These are phyloP conservation scores for Magnolia officinalis DNA, from an alignment of 164 flowering plant species.

Conservation along the genomic window DNA sequence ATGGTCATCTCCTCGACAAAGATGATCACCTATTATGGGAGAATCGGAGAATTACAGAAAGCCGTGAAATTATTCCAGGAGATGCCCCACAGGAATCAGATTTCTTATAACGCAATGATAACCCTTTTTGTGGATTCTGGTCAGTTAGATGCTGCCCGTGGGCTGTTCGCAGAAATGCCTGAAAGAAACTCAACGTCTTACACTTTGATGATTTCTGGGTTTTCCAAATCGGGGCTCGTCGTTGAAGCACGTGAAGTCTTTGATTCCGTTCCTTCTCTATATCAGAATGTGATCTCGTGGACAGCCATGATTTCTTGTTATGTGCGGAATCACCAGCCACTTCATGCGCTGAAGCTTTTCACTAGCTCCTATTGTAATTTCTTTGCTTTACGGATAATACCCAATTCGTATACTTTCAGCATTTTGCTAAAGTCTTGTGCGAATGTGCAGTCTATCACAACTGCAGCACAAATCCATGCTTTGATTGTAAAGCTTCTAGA, in stretches of 20 bases:
- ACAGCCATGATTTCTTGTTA: conserved; percentile 34
- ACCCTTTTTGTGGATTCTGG: conserved; percentile 9
- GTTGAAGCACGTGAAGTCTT: conserved; percentile 20
- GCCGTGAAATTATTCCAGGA: conserved; percentile 20
- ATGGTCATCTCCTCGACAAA: conserved; percentile 14
- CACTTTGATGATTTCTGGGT: conserved; percentile 22
- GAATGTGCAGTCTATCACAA: conserved; percentile 13
- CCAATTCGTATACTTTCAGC: conserved; percentile 29
- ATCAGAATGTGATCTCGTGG: conserved; percentile 26
- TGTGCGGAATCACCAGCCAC: conserved; percentile 14
- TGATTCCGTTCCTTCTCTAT: conserved; percentile 14
- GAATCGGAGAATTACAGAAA: conserved; percentile 20
- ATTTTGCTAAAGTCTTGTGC: conserved; percentile 22
- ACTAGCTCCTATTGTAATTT: conserved; percentile 12
- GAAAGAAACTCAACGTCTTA: conserved; percentile 18
- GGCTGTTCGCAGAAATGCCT: conserved; percentile 23
- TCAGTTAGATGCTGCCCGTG: conserved; percentile 14
- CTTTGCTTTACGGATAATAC: conserved; percentile 14
- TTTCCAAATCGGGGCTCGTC: conserved; percentile 20
- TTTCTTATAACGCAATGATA: conserved; percentile 28
- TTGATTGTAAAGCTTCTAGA: conserved; percentile 17
- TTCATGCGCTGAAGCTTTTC: conserved; percentile 21
- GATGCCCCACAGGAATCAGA: conserved; percentile 27
- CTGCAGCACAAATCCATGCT: conserved; percentile 24
- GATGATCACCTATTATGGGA: conserved; percentile 17